Evolutionary conservation across 2,329 filamentous ascomycete genomes (phyloP), one percentile per base, ranked within the genome.

Genomic region (Calonectria hongkongensis): DNA sequence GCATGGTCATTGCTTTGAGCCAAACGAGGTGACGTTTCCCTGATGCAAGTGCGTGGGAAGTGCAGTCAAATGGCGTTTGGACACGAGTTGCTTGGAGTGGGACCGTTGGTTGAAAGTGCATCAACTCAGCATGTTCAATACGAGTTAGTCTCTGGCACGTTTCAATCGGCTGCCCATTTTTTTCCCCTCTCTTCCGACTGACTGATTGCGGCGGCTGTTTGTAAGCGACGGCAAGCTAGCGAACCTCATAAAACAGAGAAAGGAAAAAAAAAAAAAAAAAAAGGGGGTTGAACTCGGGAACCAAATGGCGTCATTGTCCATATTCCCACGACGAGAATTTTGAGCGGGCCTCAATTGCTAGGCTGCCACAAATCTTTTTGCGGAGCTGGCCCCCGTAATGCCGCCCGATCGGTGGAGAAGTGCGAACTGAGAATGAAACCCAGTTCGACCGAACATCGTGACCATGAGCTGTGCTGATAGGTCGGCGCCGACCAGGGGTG

Each of bases 301-400:
- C 21, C 36, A 48, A 33, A 70, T 70, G 68, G 41, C 48, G 68
- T 65, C 68, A 66, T 66, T 45, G 15, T 63, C 15, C 48, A 43
- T n/a, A 2, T 21, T 50, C 33, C 21, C 13, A n/a, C 45, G n/a
- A 51, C 48, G 27, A 58, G 39, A 27, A 58, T 41, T 41, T 58
- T 21, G 15, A 16, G 54, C 36, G 33, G 48, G 48, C 39, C 25
- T 48, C 45, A 28, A 63, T 60, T 28, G 33, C 39, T 28, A 45
- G 66, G 56, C 33, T 39, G 54, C 68, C 43, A 51, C 43, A 41
- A 47, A 21, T 21, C 21, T 21, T 43, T 6, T 9, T 4, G 13
- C 36, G 30, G 33, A 60, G 36, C 54, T 67, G 54, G 54, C 54
- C 68, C 68, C 63, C 43, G 15, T 15, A 48, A 27, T 41, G 30